phyloP scores from a whole-genome alignment of 2,329 filamentous ascomycete genomes.

The Lizonia empirigonia region DNA sequence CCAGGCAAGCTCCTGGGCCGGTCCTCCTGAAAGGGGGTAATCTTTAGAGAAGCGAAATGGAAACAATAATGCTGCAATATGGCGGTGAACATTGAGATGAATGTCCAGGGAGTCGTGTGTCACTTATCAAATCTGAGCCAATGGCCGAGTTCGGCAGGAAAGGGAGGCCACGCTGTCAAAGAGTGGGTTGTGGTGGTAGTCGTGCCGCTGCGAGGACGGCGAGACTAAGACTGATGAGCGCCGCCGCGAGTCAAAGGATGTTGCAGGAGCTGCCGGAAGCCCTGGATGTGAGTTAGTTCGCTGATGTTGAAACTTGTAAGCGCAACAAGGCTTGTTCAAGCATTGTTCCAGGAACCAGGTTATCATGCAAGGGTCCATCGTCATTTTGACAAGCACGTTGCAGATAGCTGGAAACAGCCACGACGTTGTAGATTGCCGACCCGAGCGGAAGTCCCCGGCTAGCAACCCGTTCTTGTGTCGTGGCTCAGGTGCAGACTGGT shows the following conservation, averaged over 20 bases:
- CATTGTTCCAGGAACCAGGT: not conserved
- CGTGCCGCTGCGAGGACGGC: constrained; percentile 20
- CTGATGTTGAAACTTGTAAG: not conserved
- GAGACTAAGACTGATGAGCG: constrained; percentile 30
- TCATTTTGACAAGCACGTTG: not conserved
- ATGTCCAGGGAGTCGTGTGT: not conserved
- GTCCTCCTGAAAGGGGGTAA: constrained; percentile 42
- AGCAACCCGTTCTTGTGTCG: not conserved
- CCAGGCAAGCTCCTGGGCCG: constrained; percentile 32
- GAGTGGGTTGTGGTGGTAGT: constrained; percentile 6
- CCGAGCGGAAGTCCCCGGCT: not conserved
- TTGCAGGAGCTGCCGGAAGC: constrained; percentile 41
- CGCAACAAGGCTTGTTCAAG: not conserved
- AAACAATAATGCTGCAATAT: constrained; percentile 12
- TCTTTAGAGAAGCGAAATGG: constrained; percentile 35
- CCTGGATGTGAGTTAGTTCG: constrained; percentile 21
- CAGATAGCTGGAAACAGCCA: not conserved
- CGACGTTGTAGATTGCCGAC: not conserved
- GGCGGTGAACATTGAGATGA: not conserved
- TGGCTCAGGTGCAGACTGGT: constrained; percentile 9
- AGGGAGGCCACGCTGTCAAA: constrained; percentile 1
- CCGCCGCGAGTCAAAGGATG: constrained; percentile 43
- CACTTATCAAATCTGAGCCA: constrained; percentile 9
- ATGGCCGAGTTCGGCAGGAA: not conserved
- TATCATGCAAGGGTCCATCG: not conserved